Evolutionary conservation across 495 filamentous ascomycete species (phyloP).

Genomic region (Daldinia decipiens): DNA sequence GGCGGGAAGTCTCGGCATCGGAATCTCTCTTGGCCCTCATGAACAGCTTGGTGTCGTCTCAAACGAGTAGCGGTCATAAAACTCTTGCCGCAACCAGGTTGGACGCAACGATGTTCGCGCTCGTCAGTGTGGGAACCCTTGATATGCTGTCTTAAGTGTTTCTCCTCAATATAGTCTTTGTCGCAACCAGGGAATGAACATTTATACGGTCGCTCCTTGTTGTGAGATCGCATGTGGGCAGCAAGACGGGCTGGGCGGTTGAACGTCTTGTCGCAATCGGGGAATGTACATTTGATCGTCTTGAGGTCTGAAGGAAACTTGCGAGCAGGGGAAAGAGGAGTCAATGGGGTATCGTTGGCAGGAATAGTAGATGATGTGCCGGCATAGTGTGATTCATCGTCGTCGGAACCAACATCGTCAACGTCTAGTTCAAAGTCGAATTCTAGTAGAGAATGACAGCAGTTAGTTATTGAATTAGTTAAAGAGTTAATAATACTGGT

Average conservation of each 20-base stretch:
- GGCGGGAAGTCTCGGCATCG: conserved; percentile 77
- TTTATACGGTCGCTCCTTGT: conserved; percentile 75
- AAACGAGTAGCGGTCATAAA: conserved; percentile 83
- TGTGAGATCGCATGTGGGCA: conserved; percentile 83
- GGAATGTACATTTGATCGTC: conserved; percentile 73
- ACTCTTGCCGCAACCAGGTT: conserved; percentile 76
- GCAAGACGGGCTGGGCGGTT: conserved; percentile 83
- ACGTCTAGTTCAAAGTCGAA: conserved; percentile 27
- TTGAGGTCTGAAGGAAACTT: conserved; percentile 77
- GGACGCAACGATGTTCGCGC: conserved; percentile 74
- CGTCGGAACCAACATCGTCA: conserved; percentile 47
- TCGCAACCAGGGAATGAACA: conserved; percentile 76
- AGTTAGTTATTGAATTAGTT: conserved; percentile 23
- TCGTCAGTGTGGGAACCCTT: conserved; percentile 81
- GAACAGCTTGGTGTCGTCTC: conserved; percentile 71
- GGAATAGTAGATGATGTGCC: conserved; percentile 48
- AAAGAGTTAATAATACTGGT: not conserved
- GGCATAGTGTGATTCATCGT: conserved; percentile 56
- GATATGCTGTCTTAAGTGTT: conserved; percentile 84
- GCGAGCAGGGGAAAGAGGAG: conserved; percentile 64
- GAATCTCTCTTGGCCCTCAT: conserved; percentile 74
- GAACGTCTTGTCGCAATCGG: conserved; percentile 82
- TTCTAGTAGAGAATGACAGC: conserved; percentile 9
- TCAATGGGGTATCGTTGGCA: conserved; percentile 38
- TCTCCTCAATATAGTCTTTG: conserved; percentile 82